phyloP scores from a whole-genome alignment of 371 early-diverging fungal genomes.

The Agmasoma carcini region DNA sequence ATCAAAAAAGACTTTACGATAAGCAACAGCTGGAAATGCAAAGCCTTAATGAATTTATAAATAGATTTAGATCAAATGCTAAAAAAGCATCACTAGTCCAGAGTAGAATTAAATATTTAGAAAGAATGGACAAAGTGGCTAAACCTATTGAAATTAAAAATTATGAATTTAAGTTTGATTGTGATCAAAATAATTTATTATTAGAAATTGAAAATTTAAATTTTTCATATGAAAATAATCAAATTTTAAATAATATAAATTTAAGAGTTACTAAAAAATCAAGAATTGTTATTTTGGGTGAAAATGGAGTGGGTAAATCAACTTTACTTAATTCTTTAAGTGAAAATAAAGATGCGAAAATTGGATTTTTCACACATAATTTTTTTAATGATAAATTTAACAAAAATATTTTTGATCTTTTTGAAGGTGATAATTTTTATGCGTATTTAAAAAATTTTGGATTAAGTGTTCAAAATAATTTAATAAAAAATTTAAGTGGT shows the following conservation, averaged over 20 bases:
- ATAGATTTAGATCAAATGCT: conserved; percentile 92
- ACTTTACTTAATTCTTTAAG: conserved; percentile 66
- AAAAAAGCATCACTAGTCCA: conserved; percentile 93
- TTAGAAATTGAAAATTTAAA: conserved; percentile 27
- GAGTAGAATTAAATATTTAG: conserved; percentile 83
- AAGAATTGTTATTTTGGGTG: conserved; percentile 63
- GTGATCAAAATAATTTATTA: conserved; percentile 11
- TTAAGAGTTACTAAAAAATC: conserved; percentile 60
- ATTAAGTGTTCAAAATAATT: conserved; percentile 54
- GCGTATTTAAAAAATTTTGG: conserved; percentile 75
- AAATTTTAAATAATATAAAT: conserved; percentile 57
- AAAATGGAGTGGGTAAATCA: conserved; percentile 69
- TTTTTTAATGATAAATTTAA: no score
- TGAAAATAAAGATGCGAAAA: background rate
- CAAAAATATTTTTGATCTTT: conserved; percentile 75
- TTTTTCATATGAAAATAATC: conserved; percentile 20
- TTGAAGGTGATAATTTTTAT: conserved; percentile 66
- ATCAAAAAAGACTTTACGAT: conserved; percentile 64
- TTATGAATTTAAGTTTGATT: conserved; percentile 37
- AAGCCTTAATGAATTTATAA: conserved; percentile 90
- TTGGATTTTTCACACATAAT: conserved; percentile 84
- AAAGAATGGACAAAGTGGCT: conserved; percentile 59
- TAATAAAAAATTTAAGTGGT: conserved; percentile 64
- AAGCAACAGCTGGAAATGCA: conserved; percentile 52
- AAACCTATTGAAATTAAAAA: conserved; percentile 17